These are phyloP conservation scores for Coniosporium tulheliwenetii DNA, from an alignment of 2,329 filamentous ascomycete genomes.

Conservation along the genomic window DNA sequence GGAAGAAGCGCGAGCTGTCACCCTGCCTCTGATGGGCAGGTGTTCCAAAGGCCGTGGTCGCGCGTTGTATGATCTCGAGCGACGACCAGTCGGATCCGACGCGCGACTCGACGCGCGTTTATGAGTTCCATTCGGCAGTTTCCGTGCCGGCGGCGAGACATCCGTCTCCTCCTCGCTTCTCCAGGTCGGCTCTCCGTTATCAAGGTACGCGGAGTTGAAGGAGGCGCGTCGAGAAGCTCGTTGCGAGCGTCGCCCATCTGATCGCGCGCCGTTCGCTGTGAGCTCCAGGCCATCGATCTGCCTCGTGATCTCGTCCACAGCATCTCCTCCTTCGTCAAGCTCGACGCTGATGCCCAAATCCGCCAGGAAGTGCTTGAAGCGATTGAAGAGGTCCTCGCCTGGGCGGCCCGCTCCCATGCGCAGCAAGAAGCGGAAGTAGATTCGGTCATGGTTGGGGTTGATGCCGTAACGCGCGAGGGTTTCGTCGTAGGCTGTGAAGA, in stretches of 20 bases:
- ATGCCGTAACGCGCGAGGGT: conserved; percentile 56
- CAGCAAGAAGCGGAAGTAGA: conserved; percentile 65
- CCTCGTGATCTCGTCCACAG: conserved; percentile 18
- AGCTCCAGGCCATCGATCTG: conserved; percentile 1
- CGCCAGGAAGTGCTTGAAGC: conserved; percentile 52
- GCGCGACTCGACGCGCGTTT: conserved; percentile 10
- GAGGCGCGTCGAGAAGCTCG: conserved; percentile 31
- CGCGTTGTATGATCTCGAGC: not conserved
- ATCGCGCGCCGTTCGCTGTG: conserved; percentile 1
- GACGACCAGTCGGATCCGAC: conserved; percentile 1
- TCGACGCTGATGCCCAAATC: conserved; percentile 60
- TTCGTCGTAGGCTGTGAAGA: conserved; percentile 69
- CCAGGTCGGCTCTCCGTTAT: conserved; percentile 35
- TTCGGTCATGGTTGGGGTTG: conserved; percentile 56
- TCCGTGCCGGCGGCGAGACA: conserved; percentile 1
- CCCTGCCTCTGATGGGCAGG: conserved; percentile 12
- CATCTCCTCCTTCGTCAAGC: conserved; percentile 31
- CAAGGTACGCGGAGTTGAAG: conserved; percentile 36
- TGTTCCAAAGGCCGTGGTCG: conserved; percentile 7
- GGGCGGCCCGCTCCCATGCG: conserved; percentile 46
- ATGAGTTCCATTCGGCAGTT: not conserved
- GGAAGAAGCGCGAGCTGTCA: conserved; percentile 10
- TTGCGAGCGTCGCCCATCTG: conserved; percentile 1
- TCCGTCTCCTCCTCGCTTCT: conserved; percentile 13
- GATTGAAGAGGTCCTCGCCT: conserved; percentile 38